Base-by-base conservation (phyloP, 208 protist species). In the Leptomonas seymouri region DNA sequence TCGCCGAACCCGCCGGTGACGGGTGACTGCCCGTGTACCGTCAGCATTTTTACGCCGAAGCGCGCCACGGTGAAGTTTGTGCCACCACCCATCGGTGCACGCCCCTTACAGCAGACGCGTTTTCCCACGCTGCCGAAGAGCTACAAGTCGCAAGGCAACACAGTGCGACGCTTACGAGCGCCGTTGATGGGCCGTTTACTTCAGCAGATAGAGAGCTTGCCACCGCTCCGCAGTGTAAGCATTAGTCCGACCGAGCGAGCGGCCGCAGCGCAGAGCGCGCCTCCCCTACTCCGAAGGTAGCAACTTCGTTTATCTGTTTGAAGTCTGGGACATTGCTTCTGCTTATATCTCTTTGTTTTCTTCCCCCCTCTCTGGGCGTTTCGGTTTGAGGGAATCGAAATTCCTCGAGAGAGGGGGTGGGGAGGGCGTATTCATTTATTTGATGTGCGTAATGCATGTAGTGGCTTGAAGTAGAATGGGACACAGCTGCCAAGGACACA, bases 11-110 rank as follows among this genome's bases (percentile, higher is more conserved):
- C 31, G 34, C 69, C 78, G 2, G 55, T 77, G 8, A 69, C 75
- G 20, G 87, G 91, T 23, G 67, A 84, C 48, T 87, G 80, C 49
- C 85, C 85, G 27, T 91, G 84, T 68, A 77, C 74, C 3, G 36
- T 96, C 23, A 79, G 78, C 63, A 66, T 96, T 15, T 94, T 78
- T 71, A 89, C 85, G 0, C 80, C 87, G 31, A 90, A 87, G 74
- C 59, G 76, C 14, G 68, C 81, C 2, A 74, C 66, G 30, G 79
- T 85, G 15, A 91, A 88, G 71, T 89, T 88, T 50, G 75, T 93
- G 25, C 64, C 78, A 8, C 64, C 79, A 0, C 81, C 82, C 0
- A 70, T 71, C 27, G 76, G 78, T 16, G 80, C 83, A 2, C 60
- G 73, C 12, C 89, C 82, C 51, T 75, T 89, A 53, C 76, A 85